Conservation (phyloP, 2,329 filamentous ascomycete species). For the Exophiala lecanii-corni region DNA sequence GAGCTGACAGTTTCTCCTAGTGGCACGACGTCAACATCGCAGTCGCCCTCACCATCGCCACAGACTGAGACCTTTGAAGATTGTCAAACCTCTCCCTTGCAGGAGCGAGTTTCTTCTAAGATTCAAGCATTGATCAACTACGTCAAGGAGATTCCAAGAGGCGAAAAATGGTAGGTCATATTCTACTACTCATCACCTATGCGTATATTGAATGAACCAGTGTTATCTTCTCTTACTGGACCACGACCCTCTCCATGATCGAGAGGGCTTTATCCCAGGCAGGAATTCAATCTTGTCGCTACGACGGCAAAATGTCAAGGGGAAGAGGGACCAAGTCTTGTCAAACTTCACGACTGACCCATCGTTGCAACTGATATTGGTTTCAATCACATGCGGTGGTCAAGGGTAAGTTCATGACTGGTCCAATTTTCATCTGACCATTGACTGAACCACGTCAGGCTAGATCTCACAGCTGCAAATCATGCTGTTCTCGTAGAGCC, state of each 20-base stretch:
- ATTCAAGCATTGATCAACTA: constrained; percentile 4
- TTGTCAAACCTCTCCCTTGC: not conserved
- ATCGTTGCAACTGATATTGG: constrained; percentile 40
- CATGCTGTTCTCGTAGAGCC: constrained; percentile 49
- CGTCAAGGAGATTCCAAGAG: constrained; percentile 19
- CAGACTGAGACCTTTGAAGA: not conserved
- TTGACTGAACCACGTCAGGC: constrained; percentile 5
- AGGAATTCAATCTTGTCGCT: constrained; percentile 36
- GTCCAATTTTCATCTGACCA: not conserved
- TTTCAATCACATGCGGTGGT: constrained; percentile 51
- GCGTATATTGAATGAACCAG: constrained; percentile 28
- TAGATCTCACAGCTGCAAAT: constrained; percentile 47
- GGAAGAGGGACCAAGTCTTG: constrained; percentile 40
- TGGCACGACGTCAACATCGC: too few species aligned
- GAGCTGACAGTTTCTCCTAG: not conserved
- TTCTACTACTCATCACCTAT: not conserved
- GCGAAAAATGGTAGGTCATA: constrained; percentile 35
- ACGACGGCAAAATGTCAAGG: constrained; percentile 46
- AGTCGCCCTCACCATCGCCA: not conserved
- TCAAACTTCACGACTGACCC: constrained; percentile 39
- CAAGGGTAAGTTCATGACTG: constrained; percentile 39
- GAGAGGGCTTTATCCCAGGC: constrained; percentile 36
- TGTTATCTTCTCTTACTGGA: constrained; percentile 51
- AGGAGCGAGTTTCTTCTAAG: constrained; percentile 5
- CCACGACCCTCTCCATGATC: constrained; percentile 45